phyloP scores from a whole-genome alignment of 2,329 filamentous ascomycete genomes.

The Rhytidhysteron rufulum region DNA sequence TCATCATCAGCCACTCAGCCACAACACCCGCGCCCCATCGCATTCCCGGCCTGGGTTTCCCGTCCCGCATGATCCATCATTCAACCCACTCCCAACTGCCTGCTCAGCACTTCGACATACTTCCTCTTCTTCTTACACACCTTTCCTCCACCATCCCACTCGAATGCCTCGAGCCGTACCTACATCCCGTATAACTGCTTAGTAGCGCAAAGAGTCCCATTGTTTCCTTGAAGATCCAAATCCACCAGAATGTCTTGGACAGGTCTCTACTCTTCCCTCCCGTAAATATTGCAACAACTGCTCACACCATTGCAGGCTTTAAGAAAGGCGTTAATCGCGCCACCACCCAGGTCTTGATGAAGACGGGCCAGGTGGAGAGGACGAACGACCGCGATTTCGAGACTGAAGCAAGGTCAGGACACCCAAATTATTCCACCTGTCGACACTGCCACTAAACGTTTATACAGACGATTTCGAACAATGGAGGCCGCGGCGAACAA shows the following conservation, averaged over 20 bases:
- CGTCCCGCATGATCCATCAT: not conserved
- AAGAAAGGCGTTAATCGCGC: conserved; percentile 98
- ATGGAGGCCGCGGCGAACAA: conserved; percentile 93
- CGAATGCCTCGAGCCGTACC: no score
- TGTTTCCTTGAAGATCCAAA: no score
- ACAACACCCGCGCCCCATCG: not conserved
- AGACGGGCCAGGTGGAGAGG: conserved; percentile 96
- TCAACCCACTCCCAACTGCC: no score
- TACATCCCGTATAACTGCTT: no score
- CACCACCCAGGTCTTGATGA: conserved; percentile 99
- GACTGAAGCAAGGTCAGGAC: conserved; percentile 79
- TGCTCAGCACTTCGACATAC: no score
- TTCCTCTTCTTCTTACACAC: no score
- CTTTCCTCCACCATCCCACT: no score
- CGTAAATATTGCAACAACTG: conserved; percentile 6
- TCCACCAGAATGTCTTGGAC: conserved; percentile 49
- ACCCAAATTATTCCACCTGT: conserved; percentile 8
- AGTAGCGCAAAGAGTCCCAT: no score
- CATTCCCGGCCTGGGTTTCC: no score
- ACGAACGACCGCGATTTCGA: conserved; percentile 99
- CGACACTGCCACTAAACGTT: conserved; percentile 1
- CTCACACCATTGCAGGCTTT: conserved; percentile 56
- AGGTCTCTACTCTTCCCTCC: conserved; percentile 45
- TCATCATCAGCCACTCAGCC: not conserved
- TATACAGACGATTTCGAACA: conserved; percentile 78